Percentiles rank a stretch among this genome's conserved stretches.
phyloP scores from a whole-genome alignment of 495 filamentous ascomycete species.

The Zalerion maritima region DNA sequence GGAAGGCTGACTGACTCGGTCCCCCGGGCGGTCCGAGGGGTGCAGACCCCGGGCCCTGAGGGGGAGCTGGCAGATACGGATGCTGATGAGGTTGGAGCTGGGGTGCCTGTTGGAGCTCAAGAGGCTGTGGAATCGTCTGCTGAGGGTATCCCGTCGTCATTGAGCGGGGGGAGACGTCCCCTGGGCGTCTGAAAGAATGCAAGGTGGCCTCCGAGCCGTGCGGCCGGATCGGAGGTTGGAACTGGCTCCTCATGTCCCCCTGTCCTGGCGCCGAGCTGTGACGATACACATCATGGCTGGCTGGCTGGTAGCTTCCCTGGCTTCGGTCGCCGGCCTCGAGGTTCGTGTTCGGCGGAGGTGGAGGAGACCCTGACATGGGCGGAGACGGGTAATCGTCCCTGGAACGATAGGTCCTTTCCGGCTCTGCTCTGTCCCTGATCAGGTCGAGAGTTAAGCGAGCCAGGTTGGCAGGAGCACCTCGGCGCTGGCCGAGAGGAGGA shows the following conservation, averaged over 20 bases:
- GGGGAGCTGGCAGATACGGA: constrained; percentile 20
- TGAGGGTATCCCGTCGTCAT: no score
- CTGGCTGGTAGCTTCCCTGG: constrained; percentile 33
- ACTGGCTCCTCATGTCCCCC: constrained; percentile 28
- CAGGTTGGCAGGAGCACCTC: constrained; percentile 46
- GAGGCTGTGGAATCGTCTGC: no score
- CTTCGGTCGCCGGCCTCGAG: constrained; percentile 43
- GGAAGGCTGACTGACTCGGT: constrained; percentile 20
- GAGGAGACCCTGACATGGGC: constrained; percentile 75
- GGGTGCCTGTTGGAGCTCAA: constrained; percentile 18
- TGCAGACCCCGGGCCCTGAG: constrained; percentile 18
- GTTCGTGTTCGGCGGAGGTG: constrained; percentile 49
- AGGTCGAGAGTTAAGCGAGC: constrained; percentile 56
- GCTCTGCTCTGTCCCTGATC: constrained; percentile 51
- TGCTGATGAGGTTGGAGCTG: constrained; percentile 17
- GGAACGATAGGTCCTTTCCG: constrained; percentile 46
- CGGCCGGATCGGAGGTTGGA: neutral
- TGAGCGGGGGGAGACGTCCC: no score
- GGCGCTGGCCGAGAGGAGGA: constrained; percentile 46
- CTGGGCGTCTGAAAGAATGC: no score
- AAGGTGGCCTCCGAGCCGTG: no score
- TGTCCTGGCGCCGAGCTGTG: constrained; percentile 24
- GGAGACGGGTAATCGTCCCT: constrained; percentile 62
- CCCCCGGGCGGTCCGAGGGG: no score
- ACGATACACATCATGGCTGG: constrained; percentile 33